A percentile compares a stretch with the other conserved stretches of the same genome.
Evolutionary conservation across 805 yeast species (phyloP).

Genomic region (Wickerhamiella lipophila): DNA sequence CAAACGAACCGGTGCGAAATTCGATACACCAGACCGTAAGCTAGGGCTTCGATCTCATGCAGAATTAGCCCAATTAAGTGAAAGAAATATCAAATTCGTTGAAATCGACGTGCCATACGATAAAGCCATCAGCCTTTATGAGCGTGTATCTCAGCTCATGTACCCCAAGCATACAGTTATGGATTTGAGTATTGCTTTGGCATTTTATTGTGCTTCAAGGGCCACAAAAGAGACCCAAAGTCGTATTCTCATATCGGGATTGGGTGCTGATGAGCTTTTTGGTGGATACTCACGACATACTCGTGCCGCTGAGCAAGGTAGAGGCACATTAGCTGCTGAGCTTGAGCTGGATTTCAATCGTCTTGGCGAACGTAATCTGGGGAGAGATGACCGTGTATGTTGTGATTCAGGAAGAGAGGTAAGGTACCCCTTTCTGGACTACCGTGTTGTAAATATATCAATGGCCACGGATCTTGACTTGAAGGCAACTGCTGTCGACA

Average conservation of each 20-base stretch:
- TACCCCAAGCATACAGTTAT: constrained; percentile 80
- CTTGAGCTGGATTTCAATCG: constrained; percentile 58
- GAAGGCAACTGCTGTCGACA: constrained; percentile 30
- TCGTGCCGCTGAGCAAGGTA: constrained; percentile 26
- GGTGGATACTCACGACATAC: constrained; percentile 90
- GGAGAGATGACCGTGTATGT: constrained; percentile 85
- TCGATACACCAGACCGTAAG: constrained; percentile 70
- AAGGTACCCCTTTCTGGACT: constrained; percentile 75
- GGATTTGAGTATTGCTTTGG: constrained; percentile 92
- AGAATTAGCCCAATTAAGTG: constrained; percentile 37
- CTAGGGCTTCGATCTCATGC: constrained; percentile 55
- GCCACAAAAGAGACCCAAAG: constrained; percentile 44
- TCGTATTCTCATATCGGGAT: constrained; percentile 72
- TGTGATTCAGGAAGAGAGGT: constrained; percentile 80
- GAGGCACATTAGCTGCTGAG: constrained; percentile 41
- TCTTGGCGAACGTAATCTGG: constrained; percentile 67
- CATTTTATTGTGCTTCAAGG: constrained; percentile 81
- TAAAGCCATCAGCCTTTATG: constrained; percentile 42
- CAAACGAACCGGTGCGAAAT: constrained; percentile 49
- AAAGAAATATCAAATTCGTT: constrained; percentile 33
- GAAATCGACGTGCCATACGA: constrained; percentile 65
- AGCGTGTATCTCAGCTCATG: constrained; percentile 51
- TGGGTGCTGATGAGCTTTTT: constrained; percentile 94
- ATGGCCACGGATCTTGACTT: constrained; percentile 28
- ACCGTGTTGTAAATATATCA: constrained; percentile 37